Conservation (phyloP, 2,329 filamentous ascomycete species). For the Talaromyces albobiverticillius region DNA sequence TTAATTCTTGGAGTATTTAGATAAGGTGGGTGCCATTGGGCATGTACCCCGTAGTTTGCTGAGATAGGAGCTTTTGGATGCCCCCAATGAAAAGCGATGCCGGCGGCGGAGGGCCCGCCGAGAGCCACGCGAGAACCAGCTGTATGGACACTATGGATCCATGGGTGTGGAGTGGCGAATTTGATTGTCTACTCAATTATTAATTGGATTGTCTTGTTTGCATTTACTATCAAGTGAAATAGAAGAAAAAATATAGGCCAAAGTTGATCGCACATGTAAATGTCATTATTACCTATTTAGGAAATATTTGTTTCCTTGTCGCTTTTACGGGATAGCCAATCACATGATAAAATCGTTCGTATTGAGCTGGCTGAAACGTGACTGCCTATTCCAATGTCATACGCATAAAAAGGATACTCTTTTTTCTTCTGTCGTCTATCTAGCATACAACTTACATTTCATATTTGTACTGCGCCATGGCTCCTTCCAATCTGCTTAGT, state of each 20-base stretch:
- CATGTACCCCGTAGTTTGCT: slow-evolving; percentile 6
- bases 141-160: too few relatives aligned
- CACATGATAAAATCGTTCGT: too few relatives aligned
- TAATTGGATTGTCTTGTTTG: too few relatives aligned
- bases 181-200: too few relatives aligned
- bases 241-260: too few relatives aligned
- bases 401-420: background rate
- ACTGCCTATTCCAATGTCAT: background rate
- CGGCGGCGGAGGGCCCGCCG: background rate
- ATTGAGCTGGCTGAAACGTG: too few relatives aligned
- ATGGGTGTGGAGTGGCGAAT: background rate
- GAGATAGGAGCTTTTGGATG: slow-evolving; percentile 12
- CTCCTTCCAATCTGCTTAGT: background rate
- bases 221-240: background rate
- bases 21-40: slow-evolving; percentile 5
- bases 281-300: background rate
- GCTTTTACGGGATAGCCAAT: too few relatives aligned
- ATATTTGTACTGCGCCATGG: background rate
- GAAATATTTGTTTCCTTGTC: background rate
- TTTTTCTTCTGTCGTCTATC: background rate
- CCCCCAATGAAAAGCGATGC: slow-evolving; percentile 8
- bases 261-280: too few relatives aligned
- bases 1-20: background rate
- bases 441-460: background rate
- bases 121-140: too few relatives aligned